Base-by-base conservation (phyloP, 306 rosid species). In the Sophora flavescens region DNA sequence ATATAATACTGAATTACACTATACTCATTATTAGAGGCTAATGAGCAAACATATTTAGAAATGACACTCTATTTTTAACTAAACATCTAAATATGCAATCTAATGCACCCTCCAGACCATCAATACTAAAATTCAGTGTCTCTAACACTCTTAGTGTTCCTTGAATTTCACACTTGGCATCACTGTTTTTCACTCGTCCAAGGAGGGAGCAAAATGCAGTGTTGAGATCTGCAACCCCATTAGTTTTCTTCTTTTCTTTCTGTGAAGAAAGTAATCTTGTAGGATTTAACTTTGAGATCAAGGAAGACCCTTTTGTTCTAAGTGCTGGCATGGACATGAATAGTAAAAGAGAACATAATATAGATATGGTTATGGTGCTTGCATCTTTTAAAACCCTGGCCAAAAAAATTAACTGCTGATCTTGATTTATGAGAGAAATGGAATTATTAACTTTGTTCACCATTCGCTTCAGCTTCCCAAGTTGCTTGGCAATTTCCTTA, bases 31-130 rank as follows among this genome's bases (percentile, higher is more conserved):
- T 41, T 17, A 48, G 17, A 48, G 28, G 8, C 52, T 10, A 44
- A 62, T 89, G 85, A 35, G 87, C 71, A 3, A 87, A 79, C 81
- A 94, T 84, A 72, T 92, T 92, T 22, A 95, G 80, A 42, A 89
- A 87, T 7, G 82, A 86, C 76, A 95, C 98, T 85, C 96, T 92
- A 42, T 92, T 84, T 76, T 88, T 86, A 2, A 90, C 87, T 57
- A 90, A 61, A 81, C 93, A 81, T 82, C 90, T 89, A 74, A 87
- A 88, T n/a, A 90, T 51, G 78, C 78, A 76, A 44, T 86, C 91
- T 68, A 90, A 82, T 73, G 86, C 87, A 58, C 82, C 61, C 62
- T 92, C 93, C 10, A 90, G 45, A 0, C 86, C 83, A 53, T 75
- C 87, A 75, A 89, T 44, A 52, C 68, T 57, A 76, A 63, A 68